Base-by-base conservation (phyloP, 108 stramenopile genomes). In the Cyclotella distinguenda region DNA sequence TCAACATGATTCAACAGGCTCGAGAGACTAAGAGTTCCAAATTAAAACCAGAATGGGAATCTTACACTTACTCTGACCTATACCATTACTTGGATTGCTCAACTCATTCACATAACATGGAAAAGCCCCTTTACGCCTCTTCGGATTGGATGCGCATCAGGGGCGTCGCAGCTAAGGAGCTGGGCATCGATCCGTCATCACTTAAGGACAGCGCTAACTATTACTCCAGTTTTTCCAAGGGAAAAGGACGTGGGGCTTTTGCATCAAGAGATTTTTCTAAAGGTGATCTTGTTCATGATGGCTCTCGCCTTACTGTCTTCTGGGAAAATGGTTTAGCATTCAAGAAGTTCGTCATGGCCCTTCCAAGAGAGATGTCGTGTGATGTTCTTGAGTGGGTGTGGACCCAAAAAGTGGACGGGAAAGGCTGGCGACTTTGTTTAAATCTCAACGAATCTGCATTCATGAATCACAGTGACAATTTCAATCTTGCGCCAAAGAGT, bases 211-310 rank as follows among this genome's bases (percentile, higher is more conserved):
- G 30, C 42, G 25, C 18, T 19, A 32, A 33, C 36, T 70, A 45
- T 25, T 55, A 54, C 26, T 5, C 65, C 3, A 23, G 27, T 15
- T 44, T 33, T 21, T 23, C 65, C 1, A 27, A 52, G 8, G 52
- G 42, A 18, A 62, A 62, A 46, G 70, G 60, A 4, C 45, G 70
- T 35, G 70, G 70, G 18, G 13, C 49, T 39, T 71, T 62, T 63
- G 70, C 70, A 36, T 25, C 52, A 6, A 15, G 70, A 12, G 39
- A 62, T 40, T 60, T 71, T 53, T 8, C 26, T 30, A 62, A 63
- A 46, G 70, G 70, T 31, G 61, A 71, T 8, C 33, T 71, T 4
- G 70, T 71, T 26, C 70, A 71, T 27, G 61, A 62, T 62, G 70
- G 70, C 18, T 11, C 45, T 6, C 38, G 38, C 2, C 36, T 31